A percentile compares a stretch with the other conserved stretches of the same genome.
Conservation (phyloP, 2,329 filamentous ascomycete genomes). For the Helotiales sp. region DNA sequence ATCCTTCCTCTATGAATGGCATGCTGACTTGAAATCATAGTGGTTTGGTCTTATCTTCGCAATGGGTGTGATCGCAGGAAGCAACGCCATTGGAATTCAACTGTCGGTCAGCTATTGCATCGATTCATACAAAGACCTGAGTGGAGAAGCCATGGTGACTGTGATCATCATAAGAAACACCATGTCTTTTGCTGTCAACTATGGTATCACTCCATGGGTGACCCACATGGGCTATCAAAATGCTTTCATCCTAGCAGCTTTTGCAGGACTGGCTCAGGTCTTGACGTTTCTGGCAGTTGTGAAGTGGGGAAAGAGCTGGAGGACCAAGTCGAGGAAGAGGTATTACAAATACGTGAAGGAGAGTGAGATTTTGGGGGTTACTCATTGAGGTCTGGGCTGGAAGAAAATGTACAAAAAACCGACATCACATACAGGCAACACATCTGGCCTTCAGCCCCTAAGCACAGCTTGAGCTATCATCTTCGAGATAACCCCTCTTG, state of each 20-base stretch:
- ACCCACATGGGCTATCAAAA: slow-evolving; percentile 43
- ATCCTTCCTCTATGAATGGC: neutral
- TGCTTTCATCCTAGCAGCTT: slow-evolving; percentile 45
- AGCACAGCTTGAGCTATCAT: no score
- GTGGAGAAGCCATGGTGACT: slow-evolving; percentile 49
- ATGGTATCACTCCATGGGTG: slow-evolving; percentile 50
- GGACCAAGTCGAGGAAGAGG: slow-evolving; percentile 38
- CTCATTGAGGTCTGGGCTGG: slow-evolving; percentile 1
- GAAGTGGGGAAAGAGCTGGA: slow-evolving; percentile 47
- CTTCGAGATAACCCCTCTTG: no score
- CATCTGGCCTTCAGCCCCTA: no score
- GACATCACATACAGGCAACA: no score
- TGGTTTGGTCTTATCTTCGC: slow-evolving; percentile 47
- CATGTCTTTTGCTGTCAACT: slow-evolving; percentile 50
- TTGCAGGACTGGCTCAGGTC: slow-evolving; percentile 36
- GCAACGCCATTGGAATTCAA: slow-evolving; percentile 45
- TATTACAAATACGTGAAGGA: slow-evolving; percentile 41
- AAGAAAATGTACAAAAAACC: no score
- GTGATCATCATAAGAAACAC: slow-evolving; percentile 50
- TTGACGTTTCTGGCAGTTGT: slow-evolving; percentile 47
- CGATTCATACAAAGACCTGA: slow-evolving; percentile 48
- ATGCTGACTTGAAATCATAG: neutral
- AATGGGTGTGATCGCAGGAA: slow-evolving; percentile 46
- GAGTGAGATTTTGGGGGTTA: slow-evolving; percentile 16
- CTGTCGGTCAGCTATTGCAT: slow-evolving; percentile 47